phyloP scores from a whole-genome alignment of 306 rosid species.

The Vigna hirtella region DNA sequence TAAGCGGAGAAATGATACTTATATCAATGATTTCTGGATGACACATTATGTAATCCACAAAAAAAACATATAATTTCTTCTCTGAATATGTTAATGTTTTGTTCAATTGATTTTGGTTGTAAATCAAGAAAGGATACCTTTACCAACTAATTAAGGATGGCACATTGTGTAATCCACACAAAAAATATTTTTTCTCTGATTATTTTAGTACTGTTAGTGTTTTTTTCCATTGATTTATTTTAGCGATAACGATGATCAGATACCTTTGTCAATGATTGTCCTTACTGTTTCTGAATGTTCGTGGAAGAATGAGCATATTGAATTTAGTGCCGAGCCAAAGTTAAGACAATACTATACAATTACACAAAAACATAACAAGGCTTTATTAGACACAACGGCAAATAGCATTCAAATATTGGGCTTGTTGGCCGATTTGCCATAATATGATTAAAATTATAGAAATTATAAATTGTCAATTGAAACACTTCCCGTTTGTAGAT shows the following conservation, averaged over 20 bases:
- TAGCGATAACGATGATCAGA: no score
- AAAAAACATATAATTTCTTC: not conserved
- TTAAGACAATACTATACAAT: not conserved
- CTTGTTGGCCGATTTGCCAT: not conserved
- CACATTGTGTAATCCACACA: no score
- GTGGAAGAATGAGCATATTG: not conserved
- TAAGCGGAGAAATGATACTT: no score
- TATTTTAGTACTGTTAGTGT: no score
- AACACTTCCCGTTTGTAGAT: conserved; percentile 12
- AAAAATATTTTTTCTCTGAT: no score
- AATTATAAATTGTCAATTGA: not conserved
- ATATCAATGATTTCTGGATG: not conserved
- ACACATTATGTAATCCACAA: not conserved
- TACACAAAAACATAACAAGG: not conserved
- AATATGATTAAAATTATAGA: conserved; percentile 1
- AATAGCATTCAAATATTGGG: conserved; percentile 10
- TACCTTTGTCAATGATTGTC: not conserved
- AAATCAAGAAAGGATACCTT: not conserved
- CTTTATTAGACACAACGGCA: not conserved
- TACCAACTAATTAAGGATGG: no score
- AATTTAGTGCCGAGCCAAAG: not conserved
- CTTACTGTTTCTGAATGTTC: not conserved
- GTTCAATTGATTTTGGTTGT: conserved; percentile 16
- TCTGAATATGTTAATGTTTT: not conserved
- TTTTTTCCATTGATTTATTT: no score